These are phyloP conservation scores for Rhodotorula sp. DNA, from an alignment of 1,284 basidiomycete genomes.

Conservation along the genomic window DNA sequence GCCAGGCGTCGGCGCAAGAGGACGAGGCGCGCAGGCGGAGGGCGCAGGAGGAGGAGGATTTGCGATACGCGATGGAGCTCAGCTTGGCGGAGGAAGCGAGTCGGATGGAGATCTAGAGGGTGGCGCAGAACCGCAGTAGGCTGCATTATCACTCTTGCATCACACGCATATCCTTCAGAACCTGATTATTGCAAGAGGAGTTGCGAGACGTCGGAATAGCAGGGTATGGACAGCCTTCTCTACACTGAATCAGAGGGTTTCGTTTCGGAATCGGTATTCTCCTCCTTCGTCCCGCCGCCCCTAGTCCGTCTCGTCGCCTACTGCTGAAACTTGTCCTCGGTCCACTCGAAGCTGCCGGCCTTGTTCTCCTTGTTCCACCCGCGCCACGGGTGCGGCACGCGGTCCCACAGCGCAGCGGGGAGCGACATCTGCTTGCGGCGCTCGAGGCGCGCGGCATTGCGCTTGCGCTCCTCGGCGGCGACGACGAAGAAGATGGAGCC, in stretches of 20 bases:
- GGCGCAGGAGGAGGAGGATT: slow-evolving; percentile 40
- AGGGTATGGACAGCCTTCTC: no score
- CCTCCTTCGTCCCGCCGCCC: no score
- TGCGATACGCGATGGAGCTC: slow-evolving; percentile 43
- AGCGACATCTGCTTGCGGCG: slow-evolving; percentile 19
- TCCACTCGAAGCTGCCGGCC: slow-evolving; percentile 23
- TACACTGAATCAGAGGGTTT: no score
- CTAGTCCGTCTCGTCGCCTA: no score
- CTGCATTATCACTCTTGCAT: no score
- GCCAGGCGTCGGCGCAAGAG: neutral
- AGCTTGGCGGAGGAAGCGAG: slow-evolving; percentile 42
- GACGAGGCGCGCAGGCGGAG: slow-evolving; percentile 14
- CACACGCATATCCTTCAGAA: no score
- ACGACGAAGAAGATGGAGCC: slow-evolving; percentile 34
- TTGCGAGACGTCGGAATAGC: no score
- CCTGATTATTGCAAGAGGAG: no score
- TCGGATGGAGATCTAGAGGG: slow-evolving; percentile 9
- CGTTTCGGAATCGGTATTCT: no score
- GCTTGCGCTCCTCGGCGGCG: slow-evolving; percentile 26
- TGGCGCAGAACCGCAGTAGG: neutral
- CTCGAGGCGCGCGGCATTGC: neutral
- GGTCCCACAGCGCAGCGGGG: neutral
- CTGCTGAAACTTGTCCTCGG: slow-evolving; percentile 11
- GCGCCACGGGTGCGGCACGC: slow-evolving; percentile 16
- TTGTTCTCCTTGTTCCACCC: slow-evolving; percentile 36